Evolutionary conservation across 2,329 filamentous ascomycete species (phyloP).

Genomic region (Clarireedia homoeocarpa): DNA sequence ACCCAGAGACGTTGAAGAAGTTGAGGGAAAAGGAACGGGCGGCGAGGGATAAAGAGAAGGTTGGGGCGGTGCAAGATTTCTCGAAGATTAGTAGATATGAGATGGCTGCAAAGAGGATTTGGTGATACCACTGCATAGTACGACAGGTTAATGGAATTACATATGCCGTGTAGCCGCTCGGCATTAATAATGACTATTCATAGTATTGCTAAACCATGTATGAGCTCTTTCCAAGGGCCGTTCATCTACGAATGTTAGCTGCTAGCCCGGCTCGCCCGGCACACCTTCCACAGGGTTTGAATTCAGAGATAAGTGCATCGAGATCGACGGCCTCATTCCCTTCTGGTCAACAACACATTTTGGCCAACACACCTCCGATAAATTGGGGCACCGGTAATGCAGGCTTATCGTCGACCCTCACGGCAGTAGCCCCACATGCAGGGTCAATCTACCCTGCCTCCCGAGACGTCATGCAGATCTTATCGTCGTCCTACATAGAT

Average conservation of each 20-base stretch:
- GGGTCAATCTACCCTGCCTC: not conserved
- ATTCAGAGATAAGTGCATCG: too few species aligned
- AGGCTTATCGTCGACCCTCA: not conserved
- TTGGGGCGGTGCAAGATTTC: constrained; percentile 47
- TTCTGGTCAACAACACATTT: too few species aligned
- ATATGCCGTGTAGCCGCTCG: not conserved
- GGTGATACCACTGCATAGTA: constrained; percentile 43
- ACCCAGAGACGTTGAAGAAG: constrained; percentile 59
- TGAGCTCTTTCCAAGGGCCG: too few species aligned
- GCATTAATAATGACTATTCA: not conserved
- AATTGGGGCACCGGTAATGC: not conserved
- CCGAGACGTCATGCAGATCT: not conserved
- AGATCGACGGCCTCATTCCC: too few species aligned
- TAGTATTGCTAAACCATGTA: too few species aligned
- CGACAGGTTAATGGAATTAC: not conserved
- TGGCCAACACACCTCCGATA: too few species aligned
- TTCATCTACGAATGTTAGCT: too few species aligned
- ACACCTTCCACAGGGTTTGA: too few species aligned
- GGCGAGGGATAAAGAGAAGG: constrained; percentile 44
- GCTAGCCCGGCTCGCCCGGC: too few species aligned
- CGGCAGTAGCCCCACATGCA: not conserved
- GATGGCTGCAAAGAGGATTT: constrained; percentile 95
- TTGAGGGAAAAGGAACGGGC: constrained; percentile 56
- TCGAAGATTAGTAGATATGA: constrained; percentile 73
- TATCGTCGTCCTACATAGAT: not conserved